Percentiles rank a stretch among this genome's conserved stretches.
These are phyloP conservation scores for Penicillium maclennaniae DNA, from an alignment of 495 filamentous ascomycete species.

Conservation along the genomic window DNA sequence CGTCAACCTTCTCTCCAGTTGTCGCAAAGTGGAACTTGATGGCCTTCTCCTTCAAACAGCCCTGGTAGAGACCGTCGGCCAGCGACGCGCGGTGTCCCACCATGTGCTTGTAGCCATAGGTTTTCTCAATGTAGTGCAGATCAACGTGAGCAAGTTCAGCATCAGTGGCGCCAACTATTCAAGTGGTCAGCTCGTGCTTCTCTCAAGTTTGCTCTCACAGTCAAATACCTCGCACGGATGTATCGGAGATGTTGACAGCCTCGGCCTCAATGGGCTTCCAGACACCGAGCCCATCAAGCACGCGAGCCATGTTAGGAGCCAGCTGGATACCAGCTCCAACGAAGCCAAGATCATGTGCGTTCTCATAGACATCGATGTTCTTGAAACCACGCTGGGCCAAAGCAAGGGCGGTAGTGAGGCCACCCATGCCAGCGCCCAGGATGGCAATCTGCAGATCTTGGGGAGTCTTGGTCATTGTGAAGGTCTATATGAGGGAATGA, in stretches of 20 bases:
- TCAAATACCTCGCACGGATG: slow-evolving; percentile 48
- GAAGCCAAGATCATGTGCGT: slow-evolving; percentile 69
- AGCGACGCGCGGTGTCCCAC: slow-evolving; percentile 72
- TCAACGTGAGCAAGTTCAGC: slow-evolving; percentile 65
- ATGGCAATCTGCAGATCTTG: slow-evolving; percentile 44
- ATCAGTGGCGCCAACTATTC: slow-evolving; percentile 61
- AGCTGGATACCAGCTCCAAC: slow-evolving; percentile 82
- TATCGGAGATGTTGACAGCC: slow-evolving; percentile 51
- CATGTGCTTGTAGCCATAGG: slow-evolving; percentile 73
- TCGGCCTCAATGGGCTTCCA: slow-evolving; percentile 66
- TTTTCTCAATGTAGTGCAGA: slow-evolving; percentile 60
- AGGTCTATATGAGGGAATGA: background rate
- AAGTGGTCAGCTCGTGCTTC: background rate
- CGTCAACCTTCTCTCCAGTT: slow-evolving; percentile 48
- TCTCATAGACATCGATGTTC: slow-evolving; percentile 69
- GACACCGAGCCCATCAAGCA: slow-evolving; percentile 64
- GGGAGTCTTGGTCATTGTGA: slow-evolving; percentile 29
- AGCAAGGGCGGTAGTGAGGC: slow-evolving; percentile 66
- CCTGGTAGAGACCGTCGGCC: slow-evolving; percentile 64
- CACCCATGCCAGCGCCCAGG: slow-evolving; percentile 66
- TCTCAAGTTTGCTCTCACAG: background rate
- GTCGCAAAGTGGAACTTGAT: slow-evolving; percentile 70
- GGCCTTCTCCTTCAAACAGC: slow-evolving; percentile 56
- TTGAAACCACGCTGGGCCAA: slow-evolving; percentile 71
- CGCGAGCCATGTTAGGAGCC: slow-evolving; percentile 73